phyloP scores from a whole-genome alignment of 495 filamentous ascomycete genomes.

The Penicillium odoratum region DNA sequence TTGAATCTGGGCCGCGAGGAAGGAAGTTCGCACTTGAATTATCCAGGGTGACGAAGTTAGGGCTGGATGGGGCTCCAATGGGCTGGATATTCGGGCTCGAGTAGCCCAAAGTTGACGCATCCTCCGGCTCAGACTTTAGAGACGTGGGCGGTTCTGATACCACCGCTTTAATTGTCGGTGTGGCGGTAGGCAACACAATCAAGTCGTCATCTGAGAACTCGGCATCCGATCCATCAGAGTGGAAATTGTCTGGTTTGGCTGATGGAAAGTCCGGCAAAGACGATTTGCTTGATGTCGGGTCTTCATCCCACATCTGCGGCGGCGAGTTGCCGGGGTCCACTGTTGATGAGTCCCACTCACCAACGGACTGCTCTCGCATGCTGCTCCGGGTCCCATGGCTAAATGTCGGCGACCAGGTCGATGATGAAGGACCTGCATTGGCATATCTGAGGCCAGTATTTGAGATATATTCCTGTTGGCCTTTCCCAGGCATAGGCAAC shows the following conservation, averaged over 20 bases:
- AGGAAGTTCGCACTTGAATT: constrained; percentile 46
- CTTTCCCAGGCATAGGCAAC: constrained; percentile 47
- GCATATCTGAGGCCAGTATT: constrained; percentile 35
- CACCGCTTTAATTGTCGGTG: constrained; percentile 47
- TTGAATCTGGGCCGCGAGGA: constrained; percentile 34
- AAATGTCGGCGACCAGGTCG: constrained; percentile 31
- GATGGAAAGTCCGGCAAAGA: constrained; percentile 38
- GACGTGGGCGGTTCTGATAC: constrained; percentile 32
- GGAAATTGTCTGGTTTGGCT: constrained; percentile 25
- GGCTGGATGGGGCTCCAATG: constrained; percentile 46
- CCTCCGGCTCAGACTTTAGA: constrained; percentile 17
- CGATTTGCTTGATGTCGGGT: constrained; percentile 44
- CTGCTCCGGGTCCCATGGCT: constrained; percentile 33
- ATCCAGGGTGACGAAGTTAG: constrained; percentile 45
- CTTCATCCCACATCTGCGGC: constrained; percentile 47
- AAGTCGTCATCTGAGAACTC: constrained; percentile 44
- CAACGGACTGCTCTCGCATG: constrained; percentile 31
- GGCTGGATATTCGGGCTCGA: constrained; percentile 47
- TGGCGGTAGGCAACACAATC: constrained; percentile 32
- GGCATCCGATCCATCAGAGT: constrained; percentile 25
- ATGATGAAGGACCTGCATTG: constrained; percentile 21
- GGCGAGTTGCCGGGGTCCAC: constrained; percentile 43
- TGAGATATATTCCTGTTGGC: constrained; percentile 38
- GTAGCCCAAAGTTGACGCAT: constrained; percentile 26
- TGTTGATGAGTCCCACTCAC: constrained; percentile 44